These are phyloP conservation scores for Nicotiana knightiana DNA, from an alignment of 257 asterid species.

Conservation along the genomic window DNA sequence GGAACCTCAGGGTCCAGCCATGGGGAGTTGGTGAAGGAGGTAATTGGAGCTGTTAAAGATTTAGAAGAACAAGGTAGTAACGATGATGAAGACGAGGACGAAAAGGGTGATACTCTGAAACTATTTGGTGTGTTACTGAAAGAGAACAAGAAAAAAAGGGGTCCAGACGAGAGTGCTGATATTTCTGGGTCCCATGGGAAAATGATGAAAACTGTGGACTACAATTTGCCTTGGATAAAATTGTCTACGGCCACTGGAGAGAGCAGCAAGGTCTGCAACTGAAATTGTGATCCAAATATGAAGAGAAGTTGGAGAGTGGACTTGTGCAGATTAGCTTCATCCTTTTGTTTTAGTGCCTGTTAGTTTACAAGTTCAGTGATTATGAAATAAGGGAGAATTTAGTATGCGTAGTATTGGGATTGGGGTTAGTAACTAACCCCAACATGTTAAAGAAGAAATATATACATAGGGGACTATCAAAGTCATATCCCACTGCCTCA, in stretches of 20 bases:
- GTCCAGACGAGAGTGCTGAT: conserved; percentile 27
- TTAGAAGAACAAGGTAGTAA: neutral
- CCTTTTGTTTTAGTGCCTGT: neutral
- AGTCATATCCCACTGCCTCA: neutral
- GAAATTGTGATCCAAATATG: too few relatives aligned
- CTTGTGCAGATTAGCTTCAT: neutral
- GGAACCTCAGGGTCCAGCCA: conserved; percentile 19
- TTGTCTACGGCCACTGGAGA: conserved; percentile 32
- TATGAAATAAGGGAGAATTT: neutral
- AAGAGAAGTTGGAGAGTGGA: too few relatives aligned
- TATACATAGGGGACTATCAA: neutral
- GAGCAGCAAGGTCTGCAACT: conserved; percentile 24
- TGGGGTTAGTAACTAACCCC: neutral
- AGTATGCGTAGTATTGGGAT: neutral
- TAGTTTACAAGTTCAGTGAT: neutral
- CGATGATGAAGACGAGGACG: conserved; percentile 29
- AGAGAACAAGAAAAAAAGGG: conserved; percentile 46
- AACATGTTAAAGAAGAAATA: neutral
- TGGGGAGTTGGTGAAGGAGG: conserved; percentile 9
- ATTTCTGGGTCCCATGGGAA: conserved; percentile 23
- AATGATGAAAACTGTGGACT: conserved; percentile 36
- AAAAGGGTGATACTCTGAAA: conserved; percentile 43
- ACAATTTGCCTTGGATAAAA: conserved; percentile 39
- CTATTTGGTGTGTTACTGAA: conserved; percentile 68
- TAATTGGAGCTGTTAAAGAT: neutral